Percentiles rank a stretch among this genome's conserved stretches.
phyloP scores from a whole-genome alignment of 192 early-diverging fungal species.

The Mortierella claussenii region DNA sequence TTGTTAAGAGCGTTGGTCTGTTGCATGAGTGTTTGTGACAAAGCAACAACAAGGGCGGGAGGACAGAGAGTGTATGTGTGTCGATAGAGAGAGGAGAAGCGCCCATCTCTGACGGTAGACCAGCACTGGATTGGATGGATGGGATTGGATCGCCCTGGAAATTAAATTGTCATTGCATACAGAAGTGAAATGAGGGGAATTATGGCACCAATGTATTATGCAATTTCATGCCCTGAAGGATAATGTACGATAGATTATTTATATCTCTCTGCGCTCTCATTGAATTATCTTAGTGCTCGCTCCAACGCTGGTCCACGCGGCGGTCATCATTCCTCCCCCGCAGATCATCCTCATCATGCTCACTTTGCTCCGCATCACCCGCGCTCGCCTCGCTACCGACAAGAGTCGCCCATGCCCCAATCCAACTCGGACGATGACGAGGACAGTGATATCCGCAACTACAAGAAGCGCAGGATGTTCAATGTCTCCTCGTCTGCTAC shows the following conservation, averaged over 20 bases:
- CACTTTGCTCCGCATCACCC: slow-evolving; percentile 28
- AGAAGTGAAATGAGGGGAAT: background rate
- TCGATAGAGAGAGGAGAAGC: no score
- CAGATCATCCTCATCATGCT: background rate
- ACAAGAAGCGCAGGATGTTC: slow-evolving; percentile 42
- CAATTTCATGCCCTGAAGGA: no score
- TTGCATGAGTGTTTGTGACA: no score
- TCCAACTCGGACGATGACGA: slow-evolving; percentile 53
- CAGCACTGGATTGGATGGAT: no score
- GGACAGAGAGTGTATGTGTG: background rate
- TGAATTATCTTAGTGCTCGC: background rate
- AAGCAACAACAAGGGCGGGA: background rate
- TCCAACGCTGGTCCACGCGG: background rate
- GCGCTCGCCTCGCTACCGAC: slow-evolving; percentile 35
- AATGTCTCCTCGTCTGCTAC: slow-evolving; percentile 8
- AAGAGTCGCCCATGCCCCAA: slow-evolving; percentile 49
- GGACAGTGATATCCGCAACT: slow-evolving; percentile 43
- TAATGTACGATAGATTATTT: slow-evolving; percentile 3
- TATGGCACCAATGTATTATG: slow-evolving; percentile 2
- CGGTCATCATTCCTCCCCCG: background rate
- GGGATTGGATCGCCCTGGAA: slow-evolving; percentile 16
- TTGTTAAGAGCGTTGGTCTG: no score
- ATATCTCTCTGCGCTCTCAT: background rate
- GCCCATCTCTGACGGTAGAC: no score
- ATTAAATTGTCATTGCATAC: slow-evolving; percentile 13